These are phyloP conservation scores for Kwoniella sp. DNA, from an alignment of 768 basidiomycete genomes.

Conservation along the genomic window DNA sequence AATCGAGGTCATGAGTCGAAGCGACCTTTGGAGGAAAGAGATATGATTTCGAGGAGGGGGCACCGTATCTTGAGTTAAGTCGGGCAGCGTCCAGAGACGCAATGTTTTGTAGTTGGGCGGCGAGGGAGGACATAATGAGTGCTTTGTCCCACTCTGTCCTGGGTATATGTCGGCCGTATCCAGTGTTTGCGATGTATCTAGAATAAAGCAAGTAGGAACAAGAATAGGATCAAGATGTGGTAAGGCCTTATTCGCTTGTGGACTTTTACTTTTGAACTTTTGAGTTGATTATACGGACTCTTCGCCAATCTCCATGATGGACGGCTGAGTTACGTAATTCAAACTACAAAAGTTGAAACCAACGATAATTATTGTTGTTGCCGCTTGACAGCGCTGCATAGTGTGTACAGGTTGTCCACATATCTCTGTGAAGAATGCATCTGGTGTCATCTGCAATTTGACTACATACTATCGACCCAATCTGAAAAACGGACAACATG, in stretches of 20 bases:
- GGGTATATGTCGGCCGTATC: conserved; percentile 19
- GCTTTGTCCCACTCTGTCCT: background rate
- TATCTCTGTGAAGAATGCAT: background rate
- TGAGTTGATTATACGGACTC: background rate
- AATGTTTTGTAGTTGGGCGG: conserved; percentile 74
- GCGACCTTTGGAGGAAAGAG: conserved; percentile 82
- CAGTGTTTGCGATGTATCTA: too few species aligned
- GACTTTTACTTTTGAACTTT: conserved; percentile 13
- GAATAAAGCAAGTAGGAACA: too few species aligned
- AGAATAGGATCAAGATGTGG: too few species aligned
- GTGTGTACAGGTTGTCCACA: too few species aligned
- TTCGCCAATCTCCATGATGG: too few species aligned
- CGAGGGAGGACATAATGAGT: conserved; percentile 63
- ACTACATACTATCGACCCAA: too few species aligned
- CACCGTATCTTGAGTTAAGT: conserved; percentile 65
- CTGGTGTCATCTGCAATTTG: too few species aligned
- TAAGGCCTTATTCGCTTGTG: background rate
- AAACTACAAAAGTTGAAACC: background rate
- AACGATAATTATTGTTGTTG: background rate
- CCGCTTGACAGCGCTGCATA: background rate
- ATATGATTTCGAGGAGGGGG: conserved; percentile 69
- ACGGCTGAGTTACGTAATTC: too few species aligned
- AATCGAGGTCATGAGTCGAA: conserved; percentile 80
- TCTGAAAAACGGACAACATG: too few species aligned
- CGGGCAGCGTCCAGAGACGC: conserved; percentile 77